A percentile compares a stretch with the other conserved stretches of the same genome.
These are phyloP conservation scores for Venturia aucupariae DNA, from an alignment of 2,329 filamentous ascomycete species.

Conservation along the genomic window DNA sequence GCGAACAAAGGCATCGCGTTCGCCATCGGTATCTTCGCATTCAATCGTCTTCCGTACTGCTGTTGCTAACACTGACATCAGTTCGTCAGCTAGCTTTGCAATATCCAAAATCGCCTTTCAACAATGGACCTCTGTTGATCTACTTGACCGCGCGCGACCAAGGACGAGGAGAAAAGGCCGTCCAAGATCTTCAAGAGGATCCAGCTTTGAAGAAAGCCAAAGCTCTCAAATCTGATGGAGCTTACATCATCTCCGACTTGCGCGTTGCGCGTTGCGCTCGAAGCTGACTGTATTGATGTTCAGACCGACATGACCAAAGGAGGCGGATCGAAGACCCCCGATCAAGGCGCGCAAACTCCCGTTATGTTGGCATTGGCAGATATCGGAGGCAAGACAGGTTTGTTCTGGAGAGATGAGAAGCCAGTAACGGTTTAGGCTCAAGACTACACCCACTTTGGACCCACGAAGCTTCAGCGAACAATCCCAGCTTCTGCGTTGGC, in stretches of 20 bases:
- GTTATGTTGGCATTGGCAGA: conserved; percentile 35
- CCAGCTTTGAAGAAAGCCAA: conserved; percentile 37
- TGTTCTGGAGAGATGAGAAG: conserved; percentile 33
- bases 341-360: conserved; percentile 37
- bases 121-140: conserved; percentile 40
- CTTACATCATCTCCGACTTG: no score
- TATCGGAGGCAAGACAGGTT: conserved; percentile 26
- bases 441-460: background rate
- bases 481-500: no score
- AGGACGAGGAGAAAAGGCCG: conserved; percentile 38
- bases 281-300: conserved; percentile 26
- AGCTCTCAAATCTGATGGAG: conserved; percentile 34
- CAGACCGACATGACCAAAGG: conserved; percentile 40
- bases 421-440: conserved; percentile 27
- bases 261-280: no score
- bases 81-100: conserved; percentile 46
- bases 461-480: background rate
- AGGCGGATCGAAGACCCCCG: conserved; percentile 31
- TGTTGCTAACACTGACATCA: conserved; percentile 16
- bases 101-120: conserved; percentile 41
- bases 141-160: conserved; percentile 46
- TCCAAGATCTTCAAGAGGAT: conserved; percentile 36
- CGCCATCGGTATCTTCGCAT: background rate
- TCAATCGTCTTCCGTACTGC: background rate
- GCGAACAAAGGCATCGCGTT: conserved; percentile 46